Percentiles rank a stretch among this genome's conserved stretches.
Evolutionary conservation across 2,329 filamentous ascomycete species (phyloP).

Genomic region (Aspergillus intermedius): DNA sequence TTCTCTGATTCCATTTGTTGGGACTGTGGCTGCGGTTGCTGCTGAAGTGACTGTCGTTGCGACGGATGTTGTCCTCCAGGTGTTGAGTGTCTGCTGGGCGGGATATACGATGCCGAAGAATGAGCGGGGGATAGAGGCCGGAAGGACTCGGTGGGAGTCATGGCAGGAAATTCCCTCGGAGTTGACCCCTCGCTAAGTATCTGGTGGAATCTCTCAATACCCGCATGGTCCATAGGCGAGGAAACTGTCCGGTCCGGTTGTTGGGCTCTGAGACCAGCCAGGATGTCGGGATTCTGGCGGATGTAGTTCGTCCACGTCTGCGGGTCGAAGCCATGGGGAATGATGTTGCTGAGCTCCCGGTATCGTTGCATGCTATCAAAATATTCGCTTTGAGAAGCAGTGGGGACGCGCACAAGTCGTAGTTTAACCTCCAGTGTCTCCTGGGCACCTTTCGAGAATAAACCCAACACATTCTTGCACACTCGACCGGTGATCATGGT

Average conservation of each 20-base stretch:
- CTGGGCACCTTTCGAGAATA: constrained; percentile 72
- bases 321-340: constrained; percentile 58
- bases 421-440: constrained; percentile 93
- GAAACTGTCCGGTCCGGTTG: constrained; percentile 15
- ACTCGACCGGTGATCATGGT: constrained; percentile 78
- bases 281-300: constrained; percentile 57
- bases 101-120: constrained; percentile 19
- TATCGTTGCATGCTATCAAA: constrained; percentile 56
- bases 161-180: constrained; percentile 33
- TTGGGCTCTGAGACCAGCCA: constrained; percentile 20
- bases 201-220: constrained; percentile 40
- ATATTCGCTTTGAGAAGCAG: constrained; percentile 55
- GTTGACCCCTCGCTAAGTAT: constrained; percentile 40
- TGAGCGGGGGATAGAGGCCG: constrained; percentile 35
- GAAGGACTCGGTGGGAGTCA: constrained; percentile 22
- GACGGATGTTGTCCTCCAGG: constrained; percentile 23
- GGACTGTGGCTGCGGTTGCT: constrained; percentile 20
- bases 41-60: constrained; percentile 9
- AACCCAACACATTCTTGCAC: constrained; percentile 73
- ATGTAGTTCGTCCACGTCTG: constrained; percentile 74
- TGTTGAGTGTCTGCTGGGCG: constrained; percentile 33
- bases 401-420: constrained; percentile 71
- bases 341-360: constrained; percentile 51
- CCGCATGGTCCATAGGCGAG: constrained; percentile 35
- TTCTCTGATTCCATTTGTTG: constrained; percentile 17